Evolutionary conservation across 192 early-diverging fungal genomes (phyloP).

Genomic region (Coemansia sp.): DNA sequence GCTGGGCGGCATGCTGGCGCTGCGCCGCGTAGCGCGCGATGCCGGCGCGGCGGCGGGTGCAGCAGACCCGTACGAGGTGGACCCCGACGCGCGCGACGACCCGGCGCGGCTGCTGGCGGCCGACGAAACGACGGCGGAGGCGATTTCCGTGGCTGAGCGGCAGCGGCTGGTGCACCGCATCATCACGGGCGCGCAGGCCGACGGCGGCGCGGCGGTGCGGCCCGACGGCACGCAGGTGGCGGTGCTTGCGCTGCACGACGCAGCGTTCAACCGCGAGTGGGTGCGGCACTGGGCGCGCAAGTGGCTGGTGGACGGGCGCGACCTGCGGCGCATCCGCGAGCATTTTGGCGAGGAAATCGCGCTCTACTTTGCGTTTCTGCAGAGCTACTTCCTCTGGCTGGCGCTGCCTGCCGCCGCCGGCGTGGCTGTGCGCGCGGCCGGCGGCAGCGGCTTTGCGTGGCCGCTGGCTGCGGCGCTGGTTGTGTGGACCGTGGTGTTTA

Average conservation of each 20-base stretch:
- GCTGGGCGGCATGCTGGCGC: conserved; percentile 60
- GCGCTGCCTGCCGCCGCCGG: conserved; percentile 66
- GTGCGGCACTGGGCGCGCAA: conserved; percentile 76
- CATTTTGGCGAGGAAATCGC: conserved; percentile 90
- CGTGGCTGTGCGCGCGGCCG: conserved; percentile 55
- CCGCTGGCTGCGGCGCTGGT: conserved; percentile 64
- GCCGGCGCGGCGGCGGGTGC: conserved; percentile 9
- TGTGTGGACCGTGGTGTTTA: conserved; percentile 67
- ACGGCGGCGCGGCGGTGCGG: conserved; percentile 52
- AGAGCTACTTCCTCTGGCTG: conserved; percentile 81
- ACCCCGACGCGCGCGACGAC: conserved; percentile 34
- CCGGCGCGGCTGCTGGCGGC: conserved; percentile 28
- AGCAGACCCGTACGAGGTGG: conserved; percentile 36
- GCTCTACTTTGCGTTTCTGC: conserved; percentile 94
- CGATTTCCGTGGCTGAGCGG: conserved; percentile 28
- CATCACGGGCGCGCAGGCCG: conserved; percentile 33
- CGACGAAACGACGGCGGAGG: conserved; percentile 12
- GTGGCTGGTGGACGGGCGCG: conserved; percentile 69
- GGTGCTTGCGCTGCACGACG: conserved; percentile 78
- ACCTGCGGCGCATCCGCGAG: conserved; percentile 71
- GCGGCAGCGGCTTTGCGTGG: conserved; percentile 58
- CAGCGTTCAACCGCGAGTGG: conserved; percentile 77
- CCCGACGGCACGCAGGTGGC: conserved; percentile 60
- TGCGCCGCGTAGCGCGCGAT: conserved; percentile 26
- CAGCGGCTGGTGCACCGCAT: conserved; percentile 38